Evolutionary conservation across 2,329 filamentous ascomycete species (phyloP), one percentile per base, ranked within the genome.

Genomic region (Nemania abortiva): DNA sequence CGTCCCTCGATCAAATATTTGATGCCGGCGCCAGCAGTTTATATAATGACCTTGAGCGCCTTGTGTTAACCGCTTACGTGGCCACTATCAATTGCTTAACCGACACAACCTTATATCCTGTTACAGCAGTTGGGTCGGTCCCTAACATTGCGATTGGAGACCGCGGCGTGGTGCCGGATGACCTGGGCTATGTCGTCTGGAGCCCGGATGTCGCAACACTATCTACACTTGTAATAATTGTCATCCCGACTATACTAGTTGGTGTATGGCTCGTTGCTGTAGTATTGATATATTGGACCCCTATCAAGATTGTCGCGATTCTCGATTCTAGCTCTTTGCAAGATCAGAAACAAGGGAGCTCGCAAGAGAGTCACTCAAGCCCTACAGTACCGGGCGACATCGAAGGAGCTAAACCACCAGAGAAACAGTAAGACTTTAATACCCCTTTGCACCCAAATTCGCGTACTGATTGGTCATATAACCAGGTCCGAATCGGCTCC

Each of bases 101-200:
- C 20, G 47, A 50, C 22, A 50, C 47, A 50, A 50, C 47, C 47
- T 27, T 50, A n/a, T 50, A 50, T 11, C 47, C 47, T 15, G 6
- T 7, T 49, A 11, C 6, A 3, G 45, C 45, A 22, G 9, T 3
- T 7, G 22, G 47, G 10, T 4, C 20, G 4, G 47, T 50, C 18
- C 47, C 47, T 7, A 50, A 50, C 47, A 18, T 18, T 15, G 47
- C 47, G 7, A 27, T 50, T 9, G 24, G 47, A 2, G 22, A 50
- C 24, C 7, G 4, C 5, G 47, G 47, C 5, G 5, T 24, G 20
- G 47, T 50, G 2, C 47, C 47, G 22, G 24, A 27, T 13, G 47
- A 50, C 13, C 20, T 27, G 24, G 47, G 18, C 15, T 50, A 24
- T 27, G 20, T 50, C 2, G 47, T 50, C 5, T 27, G 20, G 47